A percentile compares a stretch with the other conserved stretches of the same genome.
Conservation (phyloP, 2,329 filamentous ascomycete species). For the Botrytis sinoallii region DNA sequence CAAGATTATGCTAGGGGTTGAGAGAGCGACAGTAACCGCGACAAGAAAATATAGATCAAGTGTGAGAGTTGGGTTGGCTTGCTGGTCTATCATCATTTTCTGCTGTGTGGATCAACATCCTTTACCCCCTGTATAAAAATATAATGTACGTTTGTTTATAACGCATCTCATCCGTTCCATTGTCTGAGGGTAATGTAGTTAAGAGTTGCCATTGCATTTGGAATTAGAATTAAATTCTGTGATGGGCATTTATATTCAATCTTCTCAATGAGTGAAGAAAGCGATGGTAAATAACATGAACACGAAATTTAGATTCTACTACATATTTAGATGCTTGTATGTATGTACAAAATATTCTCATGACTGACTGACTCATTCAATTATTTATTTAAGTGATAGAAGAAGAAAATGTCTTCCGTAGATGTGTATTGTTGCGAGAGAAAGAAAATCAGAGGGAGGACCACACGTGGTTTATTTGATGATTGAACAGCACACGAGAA, state of each 20-base stretch:
- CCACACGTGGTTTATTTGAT: too few relatives aligned
- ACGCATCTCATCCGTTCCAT: background rate
- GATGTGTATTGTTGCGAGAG: too few relatives aligned
- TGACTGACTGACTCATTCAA: too few relatives aligned
- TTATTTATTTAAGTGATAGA: too few relatives aligned
- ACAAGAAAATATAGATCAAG: background rate
- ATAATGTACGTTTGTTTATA: too few relatives aligned
- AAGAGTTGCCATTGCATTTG: background rate
- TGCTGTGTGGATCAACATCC: background rate
- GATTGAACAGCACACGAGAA: too few relatives aligned
- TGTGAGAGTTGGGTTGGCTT: background rate
- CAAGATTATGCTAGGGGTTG: background rate
- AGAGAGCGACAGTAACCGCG: background rate
- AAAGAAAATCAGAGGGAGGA: too few relatives aligned
- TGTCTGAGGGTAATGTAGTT: accelerated
- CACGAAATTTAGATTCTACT: background rate
- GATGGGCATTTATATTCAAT: background rate
- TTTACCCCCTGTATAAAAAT: background rate
- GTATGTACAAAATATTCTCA: too few relatives aligned
- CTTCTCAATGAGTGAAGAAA: too few relatives aligned
- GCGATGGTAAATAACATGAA: too few relatives aligned
- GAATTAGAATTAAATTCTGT: background rate
- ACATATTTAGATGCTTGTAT: too few relatives aligned
- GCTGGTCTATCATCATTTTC: background rate
- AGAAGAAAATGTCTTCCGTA: too few relatives aligned